A percentile compares a stretch with the other conserved stretches of the same genome.
Conservation (phyloP, 805 yeast species). For the Ogataea naganishii region DNA sequence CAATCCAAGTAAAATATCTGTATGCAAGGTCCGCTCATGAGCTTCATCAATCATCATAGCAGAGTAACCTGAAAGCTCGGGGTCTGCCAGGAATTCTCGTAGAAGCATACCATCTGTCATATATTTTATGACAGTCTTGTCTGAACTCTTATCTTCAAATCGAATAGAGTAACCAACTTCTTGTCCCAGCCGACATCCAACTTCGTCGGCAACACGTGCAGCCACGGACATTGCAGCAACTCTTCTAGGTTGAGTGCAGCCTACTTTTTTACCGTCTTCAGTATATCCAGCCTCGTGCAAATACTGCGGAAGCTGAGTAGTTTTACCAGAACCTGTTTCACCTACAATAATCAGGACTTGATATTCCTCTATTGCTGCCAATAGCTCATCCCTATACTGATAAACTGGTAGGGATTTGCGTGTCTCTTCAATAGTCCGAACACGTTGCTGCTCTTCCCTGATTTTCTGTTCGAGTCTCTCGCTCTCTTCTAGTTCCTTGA, state of each 20-base stretch:
- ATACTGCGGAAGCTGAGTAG: conserved; percentile 89
- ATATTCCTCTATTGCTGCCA: conserved; percentile 49
- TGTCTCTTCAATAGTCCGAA: conserved; percentile 36
- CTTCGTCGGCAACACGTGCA: conserved; percentile 83
- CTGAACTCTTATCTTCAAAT: conserved; percentile 71
- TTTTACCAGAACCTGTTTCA: conserved; percentile 95
- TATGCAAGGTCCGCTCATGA: conserved; percentile 90
- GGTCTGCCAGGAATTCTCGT: conserved; percentile 75
- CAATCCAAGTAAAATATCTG: conserved; percentile 75
- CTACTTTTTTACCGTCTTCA: conserved; percentile 45
- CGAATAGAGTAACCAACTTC: conserved; percentile 86
- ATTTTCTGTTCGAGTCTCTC: conserved; percentile 20
- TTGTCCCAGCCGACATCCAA: conserved; percentile 69
- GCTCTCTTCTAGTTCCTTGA: conserved; percentile 22
- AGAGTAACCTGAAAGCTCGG: conserved; percentile 57
- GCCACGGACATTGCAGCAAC: conserved; percentile 95
- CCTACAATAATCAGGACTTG: conserved; percentile 85
- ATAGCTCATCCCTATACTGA: conserved; percentile 46
- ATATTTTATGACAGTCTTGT: conserved; percentile 69
- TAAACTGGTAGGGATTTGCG: conserved; percentile 72
- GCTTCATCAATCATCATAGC: conserved; percentile 95
- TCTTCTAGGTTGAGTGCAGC: conserved; percentile 91
- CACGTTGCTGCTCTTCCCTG: conserved; percentile 25
- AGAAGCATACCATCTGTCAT: conserved; percentile 95
- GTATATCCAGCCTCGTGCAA: conserved; percentile 77